phyloP scores from a whole-genome alignment of 164 flowering plant genomes.

The Berberis thunbergii region DNA sequence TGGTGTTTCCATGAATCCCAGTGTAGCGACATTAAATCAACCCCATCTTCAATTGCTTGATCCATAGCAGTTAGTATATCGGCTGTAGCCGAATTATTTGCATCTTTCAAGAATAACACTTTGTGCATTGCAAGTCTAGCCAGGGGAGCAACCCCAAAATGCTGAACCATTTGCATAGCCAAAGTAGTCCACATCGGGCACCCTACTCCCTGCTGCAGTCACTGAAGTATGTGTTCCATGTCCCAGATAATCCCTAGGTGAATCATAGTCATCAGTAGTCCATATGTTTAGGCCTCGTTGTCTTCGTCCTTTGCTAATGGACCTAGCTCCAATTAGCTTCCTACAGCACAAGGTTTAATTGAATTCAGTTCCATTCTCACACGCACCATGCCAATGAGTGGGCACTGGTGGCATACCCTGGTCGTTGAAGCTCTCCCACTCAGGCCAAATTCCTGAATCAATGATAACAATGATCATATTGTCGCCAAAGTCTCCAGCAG shows the following conservation, averaged over 20 bases:
- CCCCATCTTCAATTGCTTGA: constrained; percentile 39
- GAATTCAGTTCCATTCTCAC: constrained; percentile 28
- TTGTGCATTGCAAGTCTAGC: constrained; percentile 44
- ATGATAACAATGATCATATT: constrained; percentile 30
- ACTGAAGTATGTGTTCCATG: constrained; percentile 42
- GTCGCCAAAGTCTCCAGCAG: constrained; percentile 20
- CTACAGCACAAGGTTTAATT: constrained; percentile 28
- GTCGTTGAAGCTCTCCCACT: constrained; percentile 32
- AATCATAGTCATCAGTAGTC: constrained; percentile 22
- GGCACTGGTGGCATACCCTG: constrained; percentile 33
- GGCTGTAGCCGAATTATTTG: constrained; percentile 13
- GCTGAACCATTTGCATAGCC: constrained; percentile 39
- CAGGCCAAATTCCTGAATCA: constrained; percentile 40
- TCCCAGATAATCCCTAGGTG: constrained; percentile 32
- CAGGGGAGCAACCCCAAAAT: constrained; percentile 20
- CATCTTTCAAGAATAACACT: constrained; percentile 11
- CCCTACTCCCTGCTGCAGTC: constrained; percentile 23
- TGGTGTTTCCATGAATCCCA: constrained; percentile 20
- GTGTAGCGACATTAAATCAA: constrained; percentile 34
- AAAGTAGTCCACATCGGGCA: constrained; percentile 14
- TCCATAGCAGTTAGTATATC: constrained; percentile 38
- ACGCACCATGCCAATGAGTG: constrained; percentile 27
- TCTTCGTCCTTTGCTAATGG: constrained; percentile 27
- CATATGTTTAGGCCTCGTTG: constrained; percentile 12
- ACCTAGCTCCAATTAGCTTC: constrained; percentile 36